Evolutionary conservation across 371 early-diverging fungal species (phyloP).

Genomic region (Lichtheimia hyalospora): DNA sequence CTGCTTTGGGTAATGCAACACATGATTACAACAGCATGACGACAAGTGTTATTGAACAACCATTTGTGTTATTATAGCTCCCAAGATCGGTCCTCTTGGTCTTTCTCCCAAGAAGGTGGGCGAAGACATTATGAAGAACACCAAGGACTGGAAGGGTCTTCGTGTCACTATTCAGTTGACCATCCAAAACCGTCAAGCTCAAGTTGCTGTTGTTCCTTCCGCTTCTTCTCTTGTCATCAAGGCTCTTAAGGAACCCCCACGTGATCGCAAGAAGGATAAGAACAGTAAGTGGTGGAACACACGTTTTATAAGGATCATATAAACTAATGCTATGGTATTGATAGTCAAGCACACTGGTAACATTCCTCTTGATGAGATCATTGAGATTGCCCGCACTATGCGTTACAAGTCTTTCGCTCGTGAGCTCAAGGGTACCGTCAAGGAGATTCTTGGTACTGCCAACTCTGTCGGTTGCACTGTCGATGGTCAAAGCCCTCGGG

Average conservation of each 20-base stretch:
- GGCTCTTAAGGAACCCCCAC: conserved; percentile 98
- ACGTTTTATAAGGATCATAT: too few species aligned
- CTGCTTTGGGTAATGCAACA: conserved; percentile 87
- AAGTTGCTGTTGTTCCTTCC: conserved; percentile 96
- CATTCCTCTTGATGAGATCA: conserved; percentile 88
- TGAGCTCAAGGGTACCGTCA: conserved; percentile 92
- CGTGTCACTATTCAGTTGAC: conserved; percentile 98
- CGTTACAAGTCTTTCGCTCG: conserved; percentile 90
- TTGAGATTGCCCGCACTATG: too few species aligned
- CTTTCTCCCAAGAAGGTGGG: conserved; percentile 99
- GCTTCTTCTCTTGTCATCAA: conserved; percentile 98
- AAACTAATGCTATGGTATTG: too few species aligned
- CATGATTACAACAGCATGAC: too few species aligned
- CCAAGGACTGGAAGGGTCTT: conserved; percentile 98
- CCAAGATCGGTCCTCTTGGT: conserved; percentile 99
- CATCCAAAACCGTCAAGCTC: conserved; percentile 99
- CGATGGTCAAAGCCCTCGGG: conserved; percentile 53
- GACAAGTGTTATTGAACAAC: not conserved
- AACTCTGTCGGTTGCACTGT: conserved; percentile 94
- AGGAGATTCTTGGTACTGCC: conserved; percentile 98
- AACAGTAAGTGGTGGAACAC: conserved; percentile 84
- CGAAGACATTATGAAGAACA: conserved; percentile 99
- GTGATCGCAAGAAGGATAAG: conserved; percentile 99
- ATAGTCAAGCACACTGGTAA: too few species aligned
- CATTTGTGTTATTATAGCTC: conserved; percentile 36